Percentiles rank a stretch among this genome's conserved stretches.
These are phyloP conservation scores for Tetragonia tetragonoides DNA, from an alignment of 148 eudicot genomes.

Conservation along the genomic window DNA sequence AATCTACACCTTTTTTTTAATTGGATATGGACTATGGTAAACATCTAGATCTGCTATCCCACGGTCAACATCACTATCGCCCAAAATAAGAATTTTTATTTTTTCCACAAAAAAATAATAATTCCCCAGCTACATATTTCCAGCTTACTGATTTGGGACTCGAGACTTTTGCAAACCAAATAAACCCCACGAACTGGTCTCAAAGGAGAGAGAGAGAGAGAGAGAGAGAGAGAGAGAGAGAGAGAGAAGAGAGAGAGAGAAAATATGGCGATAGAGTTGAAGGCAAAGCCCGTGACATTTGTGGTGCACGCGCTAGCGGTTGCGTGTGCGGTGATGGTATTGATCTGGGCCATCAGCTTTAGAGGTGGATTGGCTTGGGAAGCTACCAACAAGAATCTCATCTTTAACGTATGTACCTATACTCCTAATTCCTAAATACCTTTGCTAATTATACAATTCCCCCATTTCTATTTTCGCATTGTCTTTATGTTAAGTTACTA, in stretches of 20 bases:
- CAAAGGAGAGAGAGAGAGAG: no score
- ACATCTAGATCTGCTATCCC: no score
- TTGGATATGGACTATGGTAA: no score
- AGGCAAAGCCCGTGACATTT: conserved; percentile 38
- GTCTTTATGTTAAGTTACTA: neutral
- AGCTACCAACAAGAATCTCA: conserved; percentile 58
- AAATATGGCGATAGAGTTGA: conserved; percentile 31
- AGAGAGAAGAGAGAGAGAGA: conserved; percentile 2
- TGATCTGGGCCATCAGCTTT: conserved; percentile 56
- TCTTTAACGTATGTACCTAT: conserved; percentile 51
- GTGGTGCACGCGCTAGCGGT: conserved; percentile 54
- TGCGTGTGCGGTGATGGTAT: conserved; percentile 54
- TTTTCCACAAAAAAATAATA: no score
- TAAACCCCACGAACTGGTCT: no score
- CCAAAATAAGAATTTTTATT: no score
- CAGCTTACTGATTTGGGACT: neutral
- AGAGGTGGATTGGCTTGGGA: conserved; percentile 83
- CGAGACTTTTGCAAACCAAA: neutral
- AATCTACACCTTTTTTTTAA: neutral
- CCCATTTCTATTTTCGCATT: neutral
- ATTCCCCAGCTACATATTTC: no score
- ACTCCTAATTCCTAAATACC: no score
- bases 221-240: no score
- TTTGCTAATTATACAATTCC: no score
- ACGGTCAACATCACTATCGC: no score